These are phyloP conservation scores for Podaxis sp. DNA, from an alignment of 768 basidiomycete species.

Conservation along the genomic window DNA sequence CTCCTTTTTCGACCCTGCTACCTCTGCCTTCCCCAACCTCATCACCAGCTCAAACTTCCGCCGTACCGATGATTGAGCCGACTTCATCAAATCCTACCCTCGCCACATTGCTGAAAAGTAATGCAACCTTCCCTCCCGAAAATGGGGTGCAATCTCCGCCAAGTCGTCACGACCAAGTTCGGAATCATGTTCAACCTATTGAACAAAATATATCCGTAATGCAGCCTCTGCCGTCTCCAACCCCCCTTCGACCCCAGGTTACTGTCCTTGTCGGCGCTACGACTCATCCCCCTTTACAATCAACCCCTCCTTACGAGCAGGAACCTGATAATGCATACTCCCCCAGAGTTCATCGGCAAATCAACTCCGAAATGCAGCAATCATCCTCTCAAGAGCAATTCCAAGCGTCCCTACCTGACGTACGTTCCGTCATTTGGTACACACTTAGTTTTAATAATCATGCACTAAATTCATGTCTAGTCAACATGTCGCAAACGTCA, in stretches of 20 bases:
- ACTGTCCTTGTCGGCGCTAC: neutral
- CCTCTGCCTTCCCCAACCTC: neutral
- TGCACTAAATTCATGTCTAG: neutral
- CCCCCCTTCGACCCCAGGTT: neutral
- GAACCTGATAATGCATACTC: neutral
- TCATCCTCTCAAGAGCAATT: neutral
- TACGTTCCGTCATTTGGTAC: neutral
- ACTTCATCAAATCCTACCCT: neutral
- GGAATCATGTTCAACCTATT: neutral
- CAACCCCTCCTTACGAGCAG: neutral
- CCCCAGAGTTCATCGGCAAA: neutral
- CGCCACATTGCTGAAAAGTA: neutral
- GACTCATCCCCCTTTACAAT: neutral
- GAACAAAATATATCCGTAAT: neutral
- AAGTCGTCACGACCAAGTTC: neutral
- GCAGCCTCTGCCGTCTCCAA: neutral
- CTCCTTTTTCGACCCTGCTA: neutral
- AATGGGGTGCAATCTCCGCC: neutral
- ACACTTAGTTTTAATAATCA: neutral
- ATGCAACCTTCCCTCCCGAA: neutral
- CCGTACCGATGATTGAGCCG: neutral
- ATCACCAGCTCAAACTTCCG: neutral
- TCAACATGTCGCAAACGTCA: constrained; percentile 4
- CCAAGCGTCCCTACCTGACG: neutral
- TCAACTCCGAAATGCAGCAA: neutral